phyloP scores from a whole-genome alignment of 2,329 filamentous ascomycete species.

The Fusarium sambucinum region DNA sequence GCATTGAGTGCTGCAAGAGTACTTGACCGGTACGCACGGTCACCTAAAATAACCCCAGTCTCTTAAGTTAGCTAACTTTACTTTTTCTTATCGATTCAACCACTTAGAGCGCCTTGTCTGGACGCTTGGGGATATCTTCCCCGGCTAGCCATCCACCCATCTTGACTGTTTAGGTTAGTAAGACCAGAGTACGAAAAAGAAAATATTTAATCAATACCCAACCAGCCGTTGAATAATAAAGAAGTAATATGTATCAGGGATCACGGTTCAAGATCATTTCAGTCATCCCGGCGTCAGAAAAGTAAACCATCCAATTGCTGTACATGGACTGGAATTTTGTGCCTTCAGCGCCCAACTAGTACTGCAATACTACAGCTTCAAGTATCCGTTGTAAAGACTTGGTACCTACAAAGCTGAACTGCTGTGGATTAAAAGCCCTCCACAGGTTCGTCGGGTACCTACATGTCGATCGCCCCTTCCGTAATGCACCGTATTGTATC shows the following conservation, averaged over 20 bases:
- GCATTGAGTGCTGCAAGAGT: conserved; percentile 29
- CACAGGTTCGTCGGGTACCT: conserved; percentile 42
- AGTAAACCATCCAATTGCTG: conserved; percentile 40
- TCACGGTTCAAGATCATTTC: conserved; percentile 10
- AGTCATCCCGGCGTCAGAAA: conserved; percentile 20
- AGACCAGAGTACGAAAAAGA: neutral
- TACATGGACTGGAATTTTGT: conserved; percentile 29
- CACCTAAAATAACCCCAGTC: conserved; percentile 16
- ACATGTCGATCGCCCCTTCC: conserved; percentile 32
- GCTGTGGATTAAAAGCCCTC: conserved; percentile 19
- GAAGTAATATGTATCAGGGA: conserved; percentile 22
- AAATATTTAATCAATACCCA: conserved; percentile 15
- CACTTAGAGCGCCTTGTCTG: conserved; percentile 25
- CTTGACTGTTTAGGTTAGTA: conserved; percentile 13
- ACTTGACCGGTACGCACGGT: conserved; percentile 19
- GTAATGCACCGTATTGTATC: neutral
- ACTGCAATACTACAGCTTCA: conserved; percentile 16
- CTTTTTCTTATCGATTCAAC: neutral
- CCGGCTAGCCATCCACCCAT: conserved; percentile 14
- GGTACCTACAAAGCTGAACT: neutral
- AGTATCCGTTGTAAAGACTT: neutral
- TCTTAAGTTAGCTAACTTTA: neutral
- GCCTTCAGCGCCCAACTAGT: conserved; percentile 10
- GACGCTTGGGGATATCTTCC: conserved; percentile 35
- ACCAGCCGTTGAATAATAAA: conserved; percentile 12